Conservation (phyloP, 495 filamentous ascomycete genomes). For the Talaromyces ruber region DNA sequence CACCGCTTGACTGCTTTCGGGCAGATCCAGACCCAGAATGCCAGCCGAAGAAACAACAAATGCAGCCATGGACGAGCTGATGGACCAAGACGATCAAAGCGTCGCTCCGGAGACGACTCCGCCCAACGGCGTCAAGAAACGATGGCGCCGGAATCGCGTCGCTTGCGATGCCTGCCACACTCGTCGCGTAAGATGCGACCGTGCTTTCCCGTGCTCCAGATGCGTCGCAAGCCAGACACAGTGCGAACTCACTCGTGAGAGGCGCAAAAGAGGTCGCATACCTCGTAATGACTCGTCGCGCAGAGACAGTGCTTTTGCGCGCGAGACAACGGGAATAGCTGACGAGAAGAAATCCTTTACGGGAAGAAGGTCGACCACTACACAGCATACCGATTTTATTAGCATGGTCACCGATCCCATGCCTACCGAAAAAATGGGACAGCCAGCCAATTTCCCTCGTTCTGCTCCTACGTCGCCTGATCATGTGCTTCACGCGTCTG, state of each 20-base stretch:
- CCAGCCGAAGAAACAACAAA: background rate
- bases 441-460: background rate
- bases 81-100: background rate
- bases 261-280: constrained; percentile 37
- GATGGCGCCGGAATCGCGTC: constrained; percentile 38
- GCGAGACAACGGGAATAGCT: background rate
- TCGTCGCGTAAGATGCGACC: constrained; percentile 40
- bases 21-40: background rate
- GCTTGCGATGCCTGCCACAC: constrained; percentile 39
- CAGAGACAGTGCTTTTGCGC: constrained; percentile 1
- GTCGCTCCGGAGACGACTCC: background rate
- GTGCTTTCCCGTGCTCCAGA: constrained; percentile 37
- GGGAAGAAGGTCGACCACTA: constrained; percentile 7
- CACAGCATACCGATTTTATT: constrained; percentile 2
- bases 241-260: constrained; percentile 39
- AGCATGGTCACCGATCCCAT: constrained; percentile 5
- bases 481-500: constrained; percentile 10
- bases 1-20: background rate
- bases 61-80: background rate
- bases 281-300: constrained; percentile 15
- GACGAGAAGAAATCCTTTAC: constrained; percentile 5
- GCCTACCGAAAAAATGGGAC: background rate
- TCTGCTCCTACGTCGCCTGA: background rate
- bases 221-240: constrained; percentile 34
- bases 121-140: constrained; percentile 25